These are phyloP conservation scores for Coccomyxa sp. DNA, from an alignment of 139 green algal genomes.

Conservation along the genomic window DNA sequence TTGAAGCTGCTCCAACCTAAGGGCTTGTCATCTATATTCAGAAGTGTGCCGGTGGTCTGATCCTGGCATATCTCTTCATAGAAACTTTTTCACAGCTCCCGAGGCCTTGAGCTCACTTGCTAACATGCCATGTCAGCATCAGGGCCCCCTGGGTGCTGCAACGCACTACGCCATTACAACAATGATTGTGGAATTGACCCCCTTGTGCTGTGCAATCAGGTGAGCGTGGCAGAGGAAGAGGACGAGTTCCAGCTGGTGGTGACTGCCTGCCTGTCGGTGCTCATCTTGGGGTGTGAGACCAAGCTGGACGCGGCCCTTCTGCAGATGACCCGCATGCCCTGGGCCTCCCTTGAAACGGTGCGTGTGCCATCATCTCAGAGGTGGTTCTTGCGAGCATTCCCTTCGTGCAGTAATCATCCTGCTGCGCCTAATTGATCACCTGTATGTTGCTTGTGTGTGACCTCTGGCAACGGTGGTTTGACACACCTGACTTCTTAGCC, in stretches of 20 bases:
- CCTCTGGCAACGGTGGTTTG: not conserved
- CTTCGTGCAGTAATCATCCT: no score
- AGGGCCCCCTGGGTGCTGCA: no score
- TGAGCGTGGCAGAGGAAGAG: constrained; percentile 79
- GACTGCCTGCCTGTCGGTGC: constrained; percentile 67
- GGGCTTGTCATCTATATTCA: no score
- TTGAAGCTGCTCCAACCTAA: not conserved
- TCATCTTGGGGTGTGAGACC: constrained; percentile 89
- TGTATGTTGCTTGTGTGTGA: not conserved
- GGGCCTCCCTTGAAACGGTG: constrained; percentile 59
- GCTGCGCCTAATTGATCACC: no score
- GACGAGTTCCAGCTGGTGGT: constrained; percentile 72
- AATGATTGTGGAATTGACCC: no score
- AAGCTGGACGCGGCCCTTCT: constrained; percentile 70
- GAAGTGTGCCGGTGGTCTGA: no score
- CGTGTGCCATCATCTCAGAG: constrained; percentile 9
- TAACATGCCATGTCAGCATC: no score
- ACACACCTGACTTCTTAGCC: not conserved
- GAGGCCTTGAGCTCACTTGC: no score
- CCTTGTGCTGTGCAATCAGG: constrained; percentile 1
- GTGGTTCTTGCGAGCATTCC: no score
- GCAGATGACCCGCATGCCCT: constrained; percentile 49
- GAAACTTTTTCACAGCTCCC: no score
- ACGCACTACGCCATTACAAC: no score
- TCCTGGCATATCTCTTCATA: no score